Percentiles rank a stretch among this genome's conserved stretches.
Evolutionary conservation across 2,329 filamentous ascomycete species (phyloP).

Genomic region (Thielaviopsis musarum): DNA sequence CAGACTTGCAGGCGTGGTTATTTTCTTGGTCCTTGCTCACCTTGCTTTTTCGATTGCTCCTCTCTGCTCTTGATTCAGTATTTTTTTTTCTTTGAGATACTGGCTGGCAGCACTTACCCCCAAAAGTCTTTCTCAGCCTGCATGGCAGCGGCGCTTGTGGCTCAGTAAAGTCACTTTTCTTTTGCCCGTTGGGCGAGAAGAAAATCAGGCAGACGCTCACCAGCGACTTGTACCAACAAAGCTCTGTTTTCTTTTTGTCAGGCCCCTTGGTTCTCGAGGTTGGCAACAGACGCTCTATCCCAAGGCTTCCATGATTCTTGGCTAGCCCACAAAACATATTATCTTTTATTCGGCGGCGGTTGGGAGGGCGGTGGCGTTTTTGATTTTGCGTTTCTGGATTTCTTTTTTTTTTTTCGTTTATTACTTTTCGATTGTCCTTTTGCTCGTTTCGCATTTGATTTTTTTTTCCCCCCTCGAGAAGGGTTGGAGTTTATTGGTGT

Average conservation of each 20-base stretch:
- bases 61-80: not conserved
- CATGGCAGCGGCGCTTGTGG: too few relatives aligned
- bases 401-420: slow-evolving; percentile 11
- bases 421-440: slow-evolving; percentile 8
- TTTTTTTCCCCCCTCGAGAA: not conserved
- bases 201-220: too few relatives aligned
- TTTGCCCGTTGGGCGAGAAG: too few relatives aligned
- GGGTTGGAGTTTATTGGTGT: too few relatives aligned
- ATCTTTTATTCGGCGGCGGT: not conserved
- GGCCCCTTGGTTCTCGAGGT: not conserved
- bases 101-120: not conserved
- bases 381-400: slow-evolving; percentile 8
- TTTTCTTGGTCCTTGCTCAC: too few relatives aligned
- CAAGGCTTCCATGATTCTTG: not conserved
- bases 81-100: not conserved
- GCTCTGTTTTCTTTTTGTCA: not conserved
- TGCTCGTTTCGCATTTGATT: not conserved
- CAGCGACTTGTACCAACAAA: too few relatives aligned
- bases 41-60: not conserved
- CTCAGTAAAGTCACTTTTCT: too few relatives aligned
- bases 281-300: not conserved
- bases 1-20: too few relatives aligned
- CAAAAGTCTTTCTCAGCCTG: not conserved
- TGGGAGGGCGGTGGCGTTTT: not conserved
- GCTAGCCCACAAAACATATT: not conserved